Evolutionary conservation across 768 basidiomycete species (phyloP).

Genomic region (Phanerodontia chrysosporium): DNA sequence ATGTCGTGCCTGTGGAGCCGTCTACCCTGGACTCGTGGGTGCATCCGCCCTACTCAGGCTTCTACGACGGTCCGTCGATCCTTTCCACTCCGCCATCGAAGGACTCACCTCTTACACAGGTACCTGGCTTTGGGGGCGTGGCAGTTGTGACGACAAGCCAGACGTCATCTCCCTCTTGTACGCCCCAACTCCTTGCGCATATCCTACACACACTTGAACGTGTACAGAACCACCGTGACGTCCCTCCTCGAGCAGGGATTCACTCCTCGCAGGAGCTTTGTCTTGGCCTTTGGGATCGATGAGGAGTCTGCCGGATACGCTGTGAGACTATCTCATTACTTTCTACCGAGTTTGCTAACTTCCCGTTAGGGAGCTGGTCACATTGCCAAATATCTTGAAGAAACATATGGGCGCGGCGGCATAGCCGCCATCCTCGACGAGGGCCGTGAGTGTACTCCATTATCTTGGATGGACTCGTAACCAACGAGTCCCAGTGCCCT

Average conservation of each 20-base stretch:
- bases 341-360: constrained; percentile 19
- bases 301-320: constrained; percentile 14
- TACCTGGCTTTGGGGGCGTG: constrained; percentile 73
- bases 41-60: constrained; percentile 56
- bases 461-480: no score
- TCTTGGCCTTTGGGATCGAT: constrained; percentile 28
- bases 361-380: constrained; percentile 22
- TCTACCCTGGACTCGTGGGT: constrained; percentile 46
- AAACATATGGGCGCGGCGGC: constrained; percentile 34
- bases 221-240: neutral
- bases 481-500: no score
- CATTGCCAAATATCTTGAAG: constrained; percentile 28
- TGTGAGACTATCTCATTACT: constrained; percentile 4
- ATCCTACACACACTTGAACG: neutral
- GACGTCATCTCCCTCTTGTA: constrained; percentile 67
- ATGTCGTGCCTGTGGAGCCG: constrained; percentile 60
- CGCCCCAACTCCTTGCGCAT: neutral
- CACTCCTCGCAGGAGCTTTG: constrained; percentile 57
- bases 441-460: constrained; percentile 29
- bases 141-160: constrained; percentile 71
- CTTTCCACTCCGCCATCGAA: neutral
- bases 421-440: constrained; percentile 44
- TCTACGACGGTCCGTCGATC: constrained; percentile 42
- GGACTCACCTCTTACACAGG: constrained; percentile 23
- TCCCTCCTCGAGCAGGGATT: constrained; percentile 40